A percentile compares a stretch with the other conserved stretches of the same genome.
phyloP scores from a whole-genome alignment of 2,329 filamentous ascomycete species.

The Pezicula rhizophila region DNA sequence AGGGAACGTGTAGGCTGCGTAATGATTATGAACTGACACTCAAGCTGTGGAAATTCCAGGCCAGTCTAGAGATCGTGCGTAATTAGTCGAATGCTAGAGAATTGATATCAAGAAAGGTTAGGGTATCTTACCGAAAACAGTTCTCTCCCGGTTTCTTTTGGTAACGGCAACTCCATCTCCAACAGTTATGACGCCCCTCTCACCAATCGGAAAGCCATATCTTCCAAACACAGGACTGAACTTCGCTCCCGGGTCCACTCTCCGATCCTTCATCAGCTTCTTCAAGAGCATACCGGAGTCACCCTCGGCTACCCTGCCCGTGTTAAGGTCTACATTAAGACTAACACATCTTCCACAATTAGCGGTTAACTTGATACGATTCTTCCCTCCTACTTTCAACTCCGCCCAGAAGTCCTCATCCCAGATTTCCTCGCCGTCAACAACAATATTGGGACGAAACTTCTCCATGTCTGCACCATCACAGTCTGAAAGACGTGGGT shows the following conservation, averaged over 20 bases:
- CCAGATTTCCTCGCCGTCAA: constrained; percentile 53
- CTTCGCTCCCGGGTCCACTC: constrained; percentile 59
- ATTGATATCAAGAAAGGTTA: neutral
- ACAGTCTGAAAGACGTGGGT: constrained; percentile 42
- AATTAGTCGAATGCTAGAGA: neutral
- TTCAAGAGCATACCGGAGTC: constrained; percentile 59
- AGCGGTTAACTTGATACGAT: constrained; percentile 50
- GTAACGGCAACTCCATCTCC: constrained; percentile 40
- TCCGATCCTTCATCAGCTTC: constrained; percentile 63
- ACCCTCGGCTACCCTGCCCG: constrained; percentile 50
- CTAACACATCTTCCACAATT: constrained; percentile 65
- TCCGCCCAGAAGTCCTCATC: constrained; percentile 70
- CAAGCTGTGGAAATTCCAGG: constrained; percentile 14
- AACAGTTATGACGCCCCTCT: constrained; percentile 31
- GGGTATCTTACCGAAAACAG: constrained; percentile 37
- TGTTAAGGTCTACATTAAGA: constrained; percentile 65
- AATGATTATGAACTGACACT: no score
- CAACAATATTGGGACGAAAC: constrained; percentile 67
- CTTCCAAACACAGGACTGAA: constrained; percentile 66
- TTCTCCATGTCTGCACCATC: constrained; percentile 55
- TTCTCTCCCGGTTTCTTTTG: constrained; percentile 33
- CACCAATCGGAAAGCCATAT: constrained; percentile 53
- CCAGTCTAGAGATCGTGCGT: constrained; percentile 14
- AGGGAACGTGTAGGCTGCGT: neutral
- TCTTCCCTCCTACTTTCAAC: constrained; percentile 35